Evolutionary conservation across 768 basidiomycete species (phyloP).

Genomic region (Melanogaster broomeanus): DNA sequence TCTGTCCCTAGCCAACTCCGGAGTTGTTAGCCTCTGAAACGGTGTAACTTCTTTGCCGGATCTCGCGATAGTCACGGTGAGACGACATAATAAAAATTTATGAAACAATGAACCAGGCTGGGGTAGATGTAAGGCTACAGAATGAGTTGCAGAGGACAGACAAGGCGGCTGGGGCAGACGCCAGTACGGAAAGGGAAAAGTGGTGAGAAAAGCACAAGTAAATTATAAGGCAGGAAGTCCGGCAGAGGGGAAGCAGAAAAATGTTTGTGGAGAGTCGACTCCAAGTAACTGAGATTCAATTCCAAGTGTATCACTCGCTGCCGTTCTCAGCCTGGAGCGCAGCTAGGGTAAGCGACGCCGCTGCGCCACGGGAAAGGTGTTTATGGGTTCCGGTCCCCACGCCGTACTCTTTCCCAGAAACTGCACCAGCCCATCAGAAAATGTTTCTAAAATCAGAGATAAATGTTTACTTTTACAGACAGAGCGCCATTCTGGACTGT

Average conservation of each 20-base stretch:
- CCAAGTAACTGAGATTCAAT: not conserved
- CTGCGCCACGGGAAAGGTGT: conserved; percentile 50
- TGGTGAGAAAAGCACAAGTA: not conserved
- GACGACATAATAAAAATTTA: conserved; percentile 11
- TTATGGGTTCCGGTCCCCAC: conserved; percentile 53
- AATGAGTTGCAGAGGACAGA: not conserved
- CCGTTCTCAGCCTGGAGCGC: conserved; percentile 32
- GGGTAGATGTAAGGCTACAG: conserved; percentile 9
- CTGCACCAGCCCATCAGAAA: conserved; percentile 34
- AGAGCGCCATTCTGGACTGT: conserved; percentile 54
- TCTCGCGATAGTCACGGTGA: not conserved
- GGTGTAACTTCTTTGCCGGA: not conserved
- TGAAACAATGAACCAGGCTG: not conserved
- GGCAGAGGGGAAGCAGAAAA: not conserved
- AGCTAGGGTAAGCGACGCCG: conserved; percentile 34
- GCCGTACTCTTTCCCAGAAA: conserved; percentile 51
- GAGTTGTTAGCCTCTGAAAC: not conserved
- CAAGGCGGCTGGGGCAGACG: not conserved
- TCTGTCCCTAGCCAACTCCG: not conserved
- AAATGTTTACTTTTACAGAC: conserved; percentile 55
- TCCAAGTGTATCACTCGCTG: conserved; percentile 9
- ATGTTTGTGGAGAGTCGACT: not conserved
- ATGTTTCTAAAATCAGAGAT: conserved; percentile 2
- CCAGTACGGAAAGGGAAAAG: not conserved
- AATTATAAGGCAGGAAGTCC: too few relatives aligned